These are phyloP conservation scores for Sugiyamaella paludigena DNA, from an alignment of 1,139 yeast genomes.

Conservation along the genomic window DNA sequence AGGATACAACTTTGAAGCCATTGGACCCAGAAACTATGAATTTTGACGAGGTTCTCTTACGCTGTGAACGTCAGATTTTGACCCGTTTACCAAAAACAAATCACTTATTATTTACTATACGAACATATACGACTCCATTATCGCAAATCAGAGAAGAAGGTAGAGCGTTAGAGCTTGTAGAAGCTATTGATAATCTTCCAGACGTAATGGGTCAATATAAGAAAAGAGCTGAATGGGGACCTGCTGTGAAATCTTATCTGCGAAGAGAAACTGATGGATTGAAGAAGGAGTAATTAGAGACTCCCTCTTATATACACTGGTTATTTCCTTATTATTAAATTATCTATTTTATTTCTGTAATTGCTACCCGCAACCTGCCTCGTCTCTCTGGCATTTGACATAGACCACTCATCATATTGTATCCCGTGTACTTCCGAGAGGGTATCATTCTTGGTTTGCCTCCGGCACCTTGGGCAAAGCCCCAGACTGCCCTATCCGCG, in stretches of 20 bases:
- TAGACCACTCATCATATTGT: too few species aligned
- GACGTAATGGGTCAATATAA: conserved; percentile 59
- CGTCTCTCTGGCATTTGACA: too few species aligned
- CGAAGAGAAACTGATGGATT: conserved; percentile 17
- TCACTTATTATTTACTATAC: conserved; percentile 56
- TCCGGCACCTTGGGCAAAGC: too few species aligned
- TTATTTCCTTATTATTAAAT: too few species aligned
- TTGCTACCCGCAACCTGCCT: too few species aligned
- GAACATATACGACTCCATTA: conserved; percentile 68
- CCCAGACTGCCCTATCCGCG: too few species aligned
- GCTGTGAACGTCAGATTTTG: conserved; percentile 62
- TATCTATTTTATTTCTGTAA: too few species aligned
- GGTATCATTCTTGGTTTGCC: too few species aligned
- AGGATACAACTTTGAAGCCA: conserved; percentile 34
- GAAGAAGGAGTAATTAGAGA: neutral
- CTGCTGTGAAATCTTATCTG: conserved; percentile 53
- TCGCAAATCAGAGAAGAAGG: conserved; percentile 49
- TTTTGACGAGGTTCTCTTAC: conserved; percentile 53
- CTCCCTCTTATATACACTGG: too few species aligned
- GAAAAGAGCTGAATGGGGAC: conserved; percentile 62
- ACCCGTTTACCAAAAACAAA: conserved; percentile 56
- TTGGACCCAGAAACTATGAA: conserved; percentile 48
- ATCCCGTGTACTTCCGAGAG: too few species aligned
- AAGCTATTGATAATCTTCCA: conserved; percentile 61
- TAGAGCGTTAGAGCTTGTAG: conserved; percentile 44